phyloP scores from a whole-genome alignment of 179 eudicot genomes.

The Silene noctiflora region DNA sequence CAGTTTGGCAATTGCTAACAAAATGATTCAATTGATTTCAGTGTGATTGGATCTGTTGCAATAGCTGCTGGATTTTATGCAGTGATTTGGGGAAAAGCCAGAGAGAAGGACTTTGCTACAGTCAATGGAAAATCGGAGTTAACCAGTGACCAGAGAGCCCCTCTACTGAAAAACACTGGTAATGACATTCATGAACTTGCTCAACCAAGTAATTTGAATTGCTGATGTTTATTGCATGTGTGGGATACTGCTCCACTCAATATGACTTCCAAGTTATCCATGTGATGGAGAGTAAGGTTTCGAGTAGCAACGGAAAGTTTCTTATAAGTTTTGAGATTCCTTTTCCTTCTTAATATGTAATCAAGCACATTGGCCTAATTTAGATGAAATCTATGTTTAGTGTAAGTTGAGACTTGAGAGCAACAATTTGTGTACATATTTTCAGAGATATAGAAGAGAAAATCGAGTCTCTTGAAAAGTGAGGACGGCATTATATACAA shows the following conservation, averaged over 20 bases:
- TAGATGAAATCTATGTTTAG: neutral
- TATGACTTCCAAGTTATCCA: neutral
- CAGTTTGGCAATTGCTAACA: constrained; percentile 3
- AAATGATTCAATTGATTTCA: constrained; percentile 28
- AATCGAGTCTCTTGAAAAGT: neutral
- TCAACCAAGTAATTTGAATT: constrained; percentile 3
- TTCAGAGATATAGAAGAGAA: neutral
- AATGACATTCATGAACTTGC: neutral
- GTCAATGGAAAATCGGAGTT: constrained; percentile 33
- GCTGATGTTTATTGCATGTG: neutral
- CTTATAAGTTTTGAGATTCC: neutral
- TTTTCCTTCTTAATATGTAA: neutral
- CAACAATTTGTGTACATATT: no score
- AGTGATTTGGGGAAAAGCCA: constrained; percentile 85
- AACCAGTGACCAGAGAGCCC: constrained; percentile 31
- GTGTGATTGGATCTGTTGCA: constrained; percentile 68
- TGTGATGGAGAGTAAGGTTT: neutral
- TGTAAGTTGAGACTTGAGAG: neutral
- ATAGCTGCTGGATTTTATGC: constrained; percentile 75
- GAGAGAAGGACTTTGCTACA: constrained; percentile 41
- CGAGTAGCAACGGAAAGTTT: neutral
- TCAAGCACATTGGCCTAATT: neutral
- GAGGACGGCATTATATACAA: neutral
- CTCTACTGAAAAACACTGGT: constrained; percentile 41
- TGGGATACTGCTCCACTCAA: neutral